These are phyloP conservation scores for Xylaria sp. DNA, from an alignment of 2,329 filamentous ascomycete species.

Conservation along the genomic window DNA sequence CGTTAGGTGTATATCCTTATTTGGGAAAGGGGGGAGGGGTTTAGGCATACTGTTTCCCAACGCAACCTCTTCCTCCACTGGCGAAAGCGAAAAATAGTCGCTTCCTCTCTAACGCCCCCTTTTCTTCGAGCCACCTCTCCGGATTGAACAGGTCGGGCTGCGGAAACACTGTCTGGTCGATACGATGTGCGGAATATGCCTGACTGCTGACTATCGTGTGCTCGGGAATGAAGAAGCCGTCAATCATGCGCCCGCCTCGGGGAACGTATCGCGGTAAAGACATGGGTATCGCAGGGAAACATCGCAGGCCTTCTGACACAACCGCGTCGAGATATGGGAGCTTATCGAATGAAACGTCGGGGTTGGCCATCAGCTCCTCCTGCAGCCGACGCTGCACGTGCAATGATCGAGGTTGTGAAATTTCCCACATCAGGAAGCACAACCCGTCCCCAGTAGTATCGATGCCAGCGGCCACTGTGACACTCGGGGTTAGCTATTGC, in stretches of 20 bases:
- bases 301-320: constrained; percentile 70
- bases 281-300: constrained; percentile 74
- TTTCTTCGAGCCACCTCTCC: constrained; percentile 81
- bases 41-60: constrained; percentile 71
- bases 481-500: too few relatives aligned
- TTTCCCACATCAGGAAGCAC: constrained; percentile 77
- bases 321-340: constrained; percentile 72
- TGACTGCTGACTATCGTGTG: constrained; percentile 70
- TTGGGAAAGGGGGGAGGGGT: neutral
- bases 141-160: constrained; percentile 82
- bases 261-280: constrained; percentile 72
- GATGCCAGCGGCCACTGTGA: constrained; percentile 64
- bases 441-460: constrained; percentile 77
- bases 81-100: constrained; percentile 74
- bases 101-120: constrained; percentile 77
- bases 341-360: constrained; percentile 57
- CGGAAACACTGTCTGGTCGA: constrained; percentile 76
- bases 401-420: constrained; percentile 69
- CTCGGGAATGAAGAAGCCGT: constrained; percentile 64
- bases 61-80: constrained; percentile 72
- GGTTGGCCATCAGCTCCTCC: constrained; percentile 61
- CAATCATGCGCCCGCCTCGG: constrained; percentile 63
- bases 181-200: constrained; percentile 68
- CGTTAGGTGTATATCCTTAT: constrained; percentile 9
- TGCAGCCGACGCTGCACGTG: constrained; percentile 63